Conservation (phyloP, 2,329 filamentous ascomycete genomes). For the Cadophora gregata region DNA sequence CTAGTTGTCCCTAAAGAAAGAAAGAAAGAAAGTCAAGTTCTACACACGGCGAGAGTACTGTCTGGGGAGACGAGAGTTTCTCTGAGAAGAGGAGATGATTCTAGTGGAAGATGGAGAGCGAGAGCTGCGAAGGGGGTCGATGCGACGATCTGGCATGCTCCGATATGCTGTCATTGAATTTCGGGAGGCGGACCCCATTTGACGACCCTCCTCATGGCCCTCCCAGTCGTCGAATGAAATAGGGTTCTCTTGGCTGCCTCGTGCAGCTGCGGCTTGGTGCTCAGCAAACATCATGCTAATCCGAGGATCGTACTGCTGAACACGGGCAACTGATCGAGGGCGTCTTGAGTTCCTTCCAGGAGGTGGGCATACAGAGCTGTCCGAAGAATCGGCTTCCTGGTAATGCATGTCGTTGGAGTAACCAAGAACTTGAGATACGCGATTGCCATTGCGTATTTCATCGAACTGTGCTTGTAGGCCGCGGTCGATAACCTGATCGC, state of each 20-base stretch:
- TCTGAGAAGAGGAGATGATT: slow-evolving; percentile 35
- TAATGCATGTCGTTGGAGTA: slow-evolving; percentile 38
- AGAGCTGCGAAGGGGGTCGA: slow-evolving; percentile 37
- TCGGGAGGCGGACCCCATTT: slow-evolving; percentile 32
- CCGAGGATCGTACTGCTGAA: slow-evolving; percentile 41
- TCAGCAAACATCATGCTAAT: slow-evolving; percentile 44
- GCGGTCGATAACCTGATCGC: background rate
- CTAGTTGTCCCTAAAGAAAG: slow-evolving; percentile 10
- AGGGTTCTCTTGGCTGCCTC: slow-evolving; percentile 28
- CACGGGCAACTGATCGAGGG: slow-evolving; percentile 23
- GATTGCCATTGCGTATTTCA: background rate
- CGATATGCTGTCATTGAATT: slow-evolving; percentile 35
- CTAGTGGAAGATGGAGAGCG: slow-evolving; percentile 38
- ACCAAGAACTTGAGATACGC: slow-evolving; percentile 32
- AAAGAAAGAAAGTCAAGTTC: background rate
- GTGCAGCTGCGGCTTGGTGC: slow-evolving; percentile 36
- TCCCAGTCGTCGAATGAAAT: slow-evolving; percentile 30
- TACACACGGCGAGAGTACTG: slow-evolving; percentile 30
- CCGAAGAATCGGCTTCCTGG: slow-evolving; percentile 38
- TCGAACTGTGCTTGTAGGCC: background rate
- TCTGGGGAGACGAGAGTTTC: slow-evolving; percentile 31
- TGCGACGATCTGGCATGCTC: slow-evolving; percentile 28
- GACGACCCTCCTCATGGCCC: slow-evolving; percentile 23
- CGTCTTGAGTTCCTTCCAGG: slow-evolving; percentile 34
- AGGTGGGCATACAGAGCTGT: slow-evolving; percentile 37